Base-by-base conservation (phyloP, 2,329 filamentous ascomycete species). In the Thyridium curvatum region DNA sequence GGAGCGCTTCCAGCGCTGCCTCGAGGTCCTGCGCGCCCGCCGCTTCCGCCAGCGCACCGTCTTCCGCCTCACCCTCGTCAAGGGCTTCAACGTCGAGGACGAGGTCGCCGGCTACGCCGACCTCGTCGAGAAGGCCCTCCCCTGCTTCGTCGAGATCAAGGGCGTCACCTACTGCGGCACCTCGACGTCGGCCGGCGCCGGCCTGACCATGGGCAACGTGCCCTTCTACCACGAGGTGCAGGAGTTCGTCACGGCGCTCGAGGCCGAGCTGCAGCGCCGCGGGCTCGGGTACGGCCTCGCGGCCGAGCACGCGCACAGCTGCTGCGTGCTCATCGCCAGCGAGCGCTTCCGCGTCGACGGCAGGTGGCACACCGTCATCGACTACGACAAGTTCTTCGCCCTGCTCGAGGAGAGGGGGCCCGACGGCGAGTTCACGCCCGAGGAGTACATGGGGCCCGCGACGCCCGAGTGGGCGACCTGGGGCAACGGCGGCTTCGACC, bases 111-210 rank as follows among this genome's bases (percentile, higher is more conserved):
- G 91, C 4, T 97, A 98, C 55, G 91, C 91, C 0, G 81, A 87
- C 53, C 79, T 97, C 2, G 85, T 97, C 14, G 86, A 90, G 55
- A 80, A 82, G 48, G 90, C 85, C 1, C 71, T 95, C 16, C 91
- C 91, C 0, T 91, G 87, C 59, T 95, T 97, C 56, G 80, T 97
- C 35, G 91, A 97, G 67, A 77, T 97, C 60, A 97, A 97, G 68
- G 91, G 91, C 39, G 91, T 97, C 30, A 97, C 91, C 1, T 97
- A 93, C 66, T 97, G 93, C 62, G 93, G 93, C 31, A 97, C 91
- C 0, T 83, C 83, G 8, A 88, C 88, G 1, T 86, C 86, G 8
- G 82, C 85, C 4, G 84, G 82, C 38, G 90, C 88, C 1, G 91
- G 91, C 0, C 70, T 97, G 34, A 93, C 82, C n/a, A 97, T 97